phyloP scores from a whole-genome alignment of 257 asterid genomes.

The Avicennia marina region DNA sequence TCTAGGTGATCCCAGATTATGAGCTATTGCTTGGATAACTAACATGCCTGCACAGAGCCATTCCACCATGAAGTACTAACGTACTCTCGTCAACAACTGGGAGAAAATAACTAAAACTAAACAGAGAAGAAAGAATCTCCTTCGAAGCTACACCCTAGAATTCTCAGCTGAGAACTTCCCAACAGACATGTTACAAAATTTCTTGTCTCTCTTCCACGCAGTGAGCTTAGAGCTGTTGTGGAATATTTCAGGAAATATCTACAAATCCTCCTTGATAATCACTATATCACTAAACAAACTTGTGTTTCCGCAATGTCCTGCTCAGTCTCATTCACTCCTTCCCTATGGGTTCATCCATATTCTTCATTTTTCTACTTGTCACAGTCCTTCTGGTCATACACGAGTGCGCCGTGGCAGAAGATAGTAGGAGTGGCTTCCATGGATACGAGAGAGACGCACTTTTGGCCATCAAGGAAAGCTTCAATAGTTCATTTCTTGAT shows the following conservation, averaged over 20 bases:
- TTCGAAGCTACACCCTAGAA: constrained; percentile 22
- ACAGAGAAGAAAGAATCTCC: background rate
- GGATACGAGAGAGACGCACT: constrained; percentile 64
- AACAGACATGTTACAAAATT: constrained; percentile 14
- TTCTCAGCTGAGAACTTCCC: constrained; percentile 42
- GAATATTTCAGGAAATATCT: constrained; percentile 32
- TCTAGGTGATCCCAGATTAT: no score
- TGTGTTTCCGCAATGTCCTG: constrained; percentile 7
- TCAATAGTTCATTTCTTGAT: constrained; percentile 35
- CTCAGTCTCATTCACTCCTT: background rate
- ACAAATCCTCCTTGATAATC: constrained; percentile 5
- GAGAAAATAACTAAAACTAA: constrained; percentile 12
- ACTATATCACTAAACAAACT: constrained; percentile 8
- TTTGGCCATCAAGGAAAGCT: constrained; percentile 28
- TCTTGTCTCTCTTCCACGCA: constrained; percentile 46
- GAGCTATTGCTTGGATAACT: no score
- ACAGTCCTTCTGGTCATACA: constrained; percentile 22
- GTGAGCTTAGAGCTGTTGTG: constrained; percentile 30
- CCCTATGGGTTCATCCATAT: constrained; percentile 26
- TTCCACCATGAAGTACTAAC: no score
- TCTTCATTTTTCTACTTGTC: constrained; percentile 24
- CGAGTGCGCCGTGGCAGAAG: constrained; percentile 14
- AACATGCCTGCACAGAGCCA: no score
- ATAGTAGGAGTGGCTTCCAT: constrained; percentile 32
- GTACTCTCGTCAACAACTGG: constrained; percentile 8